Evolutionary conservation across 495 filamentous ascomycete species (phyloP).

Genomic region (Aspergillus heteromorphus): DNA sequence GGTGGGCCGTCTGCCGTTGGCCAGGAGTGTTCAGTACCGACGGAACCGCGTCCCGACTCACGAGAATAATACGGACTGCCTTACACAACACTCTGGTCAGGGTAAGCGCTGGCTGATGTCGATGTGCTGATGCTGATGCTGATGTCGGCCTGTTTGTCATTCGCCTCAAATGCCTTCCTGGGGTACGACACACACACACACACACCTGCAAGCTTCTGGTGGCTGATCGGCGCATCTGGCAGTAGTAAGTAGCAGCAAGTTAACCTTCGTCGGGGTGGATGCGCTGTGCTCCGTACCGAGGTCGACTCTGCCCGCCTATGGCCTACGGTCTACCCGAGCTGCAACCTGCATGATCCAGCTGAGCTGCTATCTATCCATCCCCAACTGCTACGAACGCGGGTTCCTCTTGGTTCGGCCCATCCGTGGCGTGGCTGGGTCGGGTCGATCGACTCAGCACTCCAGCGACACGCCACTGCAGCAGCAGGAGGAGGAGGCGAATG

Average conservation of each 20-base stretch:
- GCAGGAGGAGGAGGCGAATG: neutral
- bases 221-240: too few species aligned
- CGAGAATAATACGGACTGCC: neutral
- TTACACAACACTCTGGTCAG: too few species aligned
- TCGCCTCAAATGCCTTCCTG: too few species aligned
- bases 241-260: neutral
- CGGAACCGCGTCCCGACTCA: neutral
- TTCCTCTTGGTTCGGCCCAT: slow-evolving; percentile 2
- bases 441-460: neutral
- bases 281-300: neutral
- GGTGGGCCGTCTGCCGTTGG: neutral
- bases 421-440: too few species aligned
- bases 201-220: too few species aligned
- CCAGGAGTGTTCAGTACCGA: neutral
- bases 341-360: neutral
- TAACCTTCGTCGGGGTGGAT: neutral
- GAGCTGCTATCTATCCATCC: neutral
- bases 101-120: too few species aligned
- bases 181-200: too few species aligned
- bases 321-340: neutral
- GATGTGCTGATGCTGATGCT: too few species aligned
- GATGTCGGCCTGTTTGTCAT: too few species aligned
- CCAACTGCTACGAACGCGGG: slow-evolving; percentile 1
- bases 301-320: neutral
- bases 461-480: neutral